Evolutionary conservation across 2,329 filamentous ascomycete genomes (phyloP), one percentile per base, ranked within the genome.

Genomic region (Sporothrix phasma): DNA sequence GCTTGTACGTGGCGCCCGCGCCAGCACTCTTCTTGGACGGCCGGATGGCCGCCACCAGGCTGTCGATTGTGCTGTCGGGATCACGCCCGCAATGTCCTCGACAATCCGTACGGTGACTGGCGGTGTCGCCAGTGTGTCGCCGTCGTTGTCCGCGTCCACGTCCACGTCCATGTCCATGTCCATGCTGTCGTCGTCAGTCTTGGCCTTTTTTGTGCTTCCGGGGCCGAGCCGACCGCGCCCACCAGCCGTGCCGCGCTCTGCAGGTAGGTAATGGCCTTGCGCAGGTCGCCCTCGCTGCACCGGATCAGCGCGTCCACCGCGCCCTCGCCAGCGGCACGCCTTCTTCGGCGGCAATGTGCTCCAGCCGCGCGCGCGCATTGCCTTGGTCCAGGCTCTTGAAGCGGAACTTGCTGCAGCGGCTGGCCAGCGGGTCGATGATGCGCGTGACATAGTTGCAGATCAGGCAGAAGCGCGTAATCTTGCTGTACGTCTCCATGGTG

Each of bases 381-480:
- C 84, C 85, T 71, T 92, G 88, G 74, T 97, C 93, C 68, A 99
- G 78, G 68, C 89, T 90, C 84, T 99, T 99, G 83, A 99, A 99
- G 37, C 94, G 83, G 74, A 99, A 99, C 77, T 99, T 99, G 76
- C 87, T 92, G 78, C 94, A 99, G 70, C 94, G 84, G 74, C 87
- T 92, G 1, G 94, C 94, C 24, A 99, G 79, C 6, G 94, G 95
- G 73, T 99, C 94, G 71, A 99, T 99, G 73, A 99, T 99, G 65
- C 94, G 83, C 3, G 94, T 97, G 53, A 99, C 94, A 72, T 99
- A 99, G 77, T 99, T 99, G 78, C 95, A 99, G 65, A 97, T 93
- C 47, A 99, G 81, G 73, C 94, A 97, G 76, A 99, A 99, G 15
- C 94, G 84, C 2, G 94, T 99, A 76, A 97, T 97, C 72, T 92